Percentiles rank a stretch among this genome's conserved stretches.
Conservation (phyloP, 257 asterid genomes). For the Solanum chilense region DNA sequence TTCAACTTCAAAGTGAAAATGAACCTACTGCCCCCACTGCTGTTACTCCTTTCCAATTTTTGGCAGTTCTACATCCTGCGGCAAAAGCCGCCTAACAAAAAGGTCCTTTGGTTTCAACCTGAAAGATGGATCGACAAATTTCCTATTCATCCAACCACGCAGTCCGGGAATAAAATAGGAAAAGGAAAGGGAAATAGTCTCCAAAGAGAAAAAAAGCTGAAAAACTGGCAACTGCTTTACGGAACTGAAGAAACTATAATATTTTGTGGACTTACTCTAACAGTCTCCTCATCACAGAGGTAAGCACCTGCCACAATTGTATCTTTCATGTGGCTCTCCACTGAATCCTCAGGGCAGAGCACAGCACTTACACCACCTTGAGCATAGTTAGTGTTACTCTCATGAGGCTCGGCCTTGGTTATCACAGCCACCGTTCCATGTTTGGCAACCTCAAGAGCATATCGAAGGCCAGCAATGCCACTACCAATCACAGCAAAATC, state of each 20-base stretch:
- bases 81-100: neutral
- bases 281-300: constrained; percentile 97
- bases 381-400: constrained; percentile 96
- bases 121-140: neutral
- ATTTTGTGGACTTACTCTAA: constrained; percentile 49
- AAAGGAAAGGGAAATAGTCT: neutral
- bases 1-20: neutral
- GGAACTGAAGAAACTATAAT: neutral
- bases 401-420: constrained; percentile 97
- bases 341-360: constrained; percentile 86
- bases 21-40: neutral
- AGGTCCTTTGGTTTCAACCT: neutral
- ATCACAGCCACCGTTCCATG: constrained; percentile 85
- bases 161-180: neutral
- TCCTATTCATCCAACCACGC: neutral
- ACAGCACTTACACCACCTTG: constrained; percentile 99
- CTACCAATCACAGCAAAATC: constrained; percentile 94
- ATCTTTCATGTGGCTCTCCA: constrained; percentile 89
- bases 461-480: constrained; percentile 98
- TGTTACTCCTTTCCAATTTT: neutral
- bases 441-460: constrained; percentile 96
- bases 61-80: neutral
- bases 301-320: constrained; percentile 98
- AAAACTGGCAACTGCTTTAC: neutral
- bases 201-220: neutral